Evolutionary conservation across 768 basidiomycete species (phyloP).

Genomic region (Leucocoprinus sp.): DNA sequence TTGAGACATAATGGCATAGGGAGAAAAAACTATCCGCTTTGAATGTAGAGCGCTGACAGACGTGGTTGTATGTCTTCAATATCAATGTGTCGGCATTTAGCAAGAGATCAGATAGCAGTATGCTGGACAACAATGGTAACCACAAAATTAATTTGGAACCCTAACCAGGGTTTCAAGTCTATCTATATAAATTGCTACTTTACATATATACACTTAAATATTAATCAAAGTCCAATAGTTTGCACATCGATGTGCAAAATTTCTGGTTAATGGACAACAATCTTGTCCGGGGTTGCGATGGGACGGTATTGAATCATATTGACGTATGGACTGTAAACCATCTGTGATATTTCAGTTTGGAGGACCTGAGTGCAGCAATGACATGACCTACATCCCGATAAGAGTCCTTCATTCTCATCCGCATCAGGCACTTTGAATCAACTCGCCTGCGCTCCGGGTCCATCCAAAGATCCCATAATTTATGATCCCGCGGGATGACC

Average conservation of each 20-base stretch:
- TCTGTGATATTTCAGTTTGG: conserved; percentile 26
- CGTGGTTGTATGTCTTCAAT: background rate
- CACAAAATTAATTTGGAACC: background rate
- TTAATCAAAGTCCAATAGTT: background rate
- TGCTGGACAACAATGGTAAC: background rate
- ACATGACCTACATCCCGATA: conserved; percentile 42
- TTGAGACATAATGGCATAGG: conserved; percentile 20
- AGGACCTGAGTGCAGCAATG: background rate
- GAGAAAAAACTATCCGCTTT: conserved; percentile 13
- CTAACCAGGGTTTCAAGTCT: background rate
- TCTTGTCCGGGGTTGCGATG: conserved; percentile 11
- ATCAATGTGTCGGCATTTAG: conserved; percentile 2
- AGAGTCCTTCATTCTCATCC: conserved; percentile 48
- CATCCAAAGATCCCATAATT: conserved; percentile 41
- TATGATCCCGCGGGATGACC: conserved; percentile 37
- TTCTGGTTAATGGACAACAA: background rate
- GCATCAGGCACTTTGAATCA: conserved; percentile 48
- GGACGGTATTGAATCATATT: conserved; percentile 46
- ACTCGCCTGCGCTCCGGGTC: conserved; percentile 30
- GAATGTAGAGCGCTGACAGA: conserved; percentile 1
- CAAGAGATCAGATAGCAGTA: background rate
- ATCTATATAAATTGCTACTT: background rate
- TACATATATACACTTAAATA: background rate
- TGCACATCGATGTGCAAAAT: background rate
- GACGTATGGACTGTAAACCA: conserved; percentile 43